Base-by-base conservation (phyloP, 331 rosid species). In the Malus hybrid region DNA sequence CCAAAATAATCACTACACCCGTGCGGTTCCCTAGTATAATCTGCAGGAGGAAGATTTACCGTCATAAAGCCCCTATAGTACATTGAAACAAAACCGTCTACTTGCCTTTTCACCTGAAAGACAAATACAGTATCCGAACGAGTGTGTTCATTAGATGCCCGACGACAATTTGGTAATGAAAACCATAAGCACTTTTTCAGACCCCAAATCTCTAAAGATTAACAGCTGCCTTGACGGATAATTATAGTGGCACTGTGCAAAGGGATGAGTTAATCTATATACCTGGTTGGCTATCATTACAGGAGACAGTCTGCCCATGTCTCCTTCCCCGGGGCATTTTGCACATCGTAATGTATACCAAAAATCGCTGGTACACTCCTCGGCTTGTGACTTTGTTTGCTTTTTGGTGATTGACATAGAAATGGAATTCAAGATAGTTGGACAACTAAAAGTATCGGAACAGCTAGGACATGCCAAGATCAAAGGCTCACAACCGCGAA, bases 221-320 rank as follows among this genome's bases (percentile, higher is more conserved):
- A 52, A n/a, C 67, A 59, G 28, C 28, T 32, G 22, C 42, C 36
- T 64, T 16, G 11, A 57, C 4, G 2, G 6, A 27, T 14, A 10
- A 59, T 22, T 42, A 42, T 65, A 18, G 29, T 18, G 20, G 62
- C 7, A 29, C 7, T 52, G 28, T 10, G 33, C 39, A 65, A 22
- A 11, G 61, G 55, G 13, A 73, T 13, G n/a, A n/a, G 31, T 27
- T 29, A 20, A n/a, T 36, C 46, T 15, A 15, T 10, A 14, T 68
- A 91, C 93, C 98, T 94, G 97, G 84, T 91, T 94, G 75, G 95
- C 90, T 72, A 94, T 81, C 86, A 87, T 85, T 83, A 82, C 92
- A 46, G 97, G 90, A 79, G 86, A 88, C 65, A 94, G 83, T 84
- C 84, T 87, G 67, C 90, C 91, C 44, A 33, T 83, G 15, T 77